A percentile compares a stretch with the other conserved stretches of the same genome.
phyloP scores from a whole-genome alignment of 2,329 filamentous ascomycete species.

The Colletotrichum navitas region DNA sequence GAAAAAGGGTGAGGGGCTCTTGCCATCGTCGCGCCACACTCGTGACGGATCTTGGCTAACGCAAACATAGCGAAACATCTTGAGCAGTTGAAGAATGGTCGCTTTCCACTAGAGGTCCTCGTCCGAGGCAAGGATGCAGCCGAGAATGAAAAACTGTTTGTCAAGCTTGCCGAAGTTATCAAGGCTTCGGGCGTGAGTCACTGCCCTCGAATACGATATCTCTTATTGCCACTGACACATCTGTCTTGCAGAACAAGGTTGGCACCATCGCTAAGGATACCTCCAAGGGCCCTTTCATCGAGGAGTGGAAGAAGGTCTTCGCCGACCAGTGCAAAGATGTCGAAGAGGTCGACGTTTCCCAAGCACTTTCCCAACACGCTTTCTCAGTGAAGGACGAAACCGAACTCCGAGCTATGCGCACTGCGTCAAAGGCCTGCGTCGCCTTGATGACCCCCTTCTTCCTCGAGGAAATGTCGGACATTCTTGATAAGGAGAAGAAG shows the following conservation, averaged over 20 bases:
- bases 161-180: conserved; percentile 86
- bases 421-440: conserved; percentile 92
- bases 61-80: conserved; percentile 85
- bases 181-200: conserved; percentile 84
- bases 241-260: conserved; percentile 79
- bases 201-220: conserved; percentile 1
- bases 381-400: conserved; percentile 96
- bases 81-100: conserved; percentile 90
- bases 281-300: conserved; percentile 88
- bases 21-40: neutral
- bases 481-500: conserved; percentile 96
- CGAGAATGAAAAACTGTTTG: conserved; percentile 91
- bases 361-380: conserved; percentile 84
- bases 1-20: conserved; percentile 82
- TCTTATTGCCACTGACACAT: conserved; percentile 24
- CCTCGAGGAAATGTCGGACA: conserved; percentile 96
- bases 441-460: conserved; percentile 97
- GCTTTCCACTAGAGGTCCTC: conserved; percentile 91
- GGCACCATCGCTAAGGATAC: conserved; percentile 88
- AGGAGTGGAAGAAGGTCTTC: conserved; percentile 93
- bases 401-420: conserved; percentile 93
- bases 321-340: conserved; percentile 84
- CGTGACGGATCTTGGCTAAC: conserved; percentile 13
- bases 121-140: conserved; percentile 92
- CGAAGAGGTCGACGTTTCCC: conserved; percentile 88